These are phyloP conservation scores for Diaporthe caulivora DNA, from an alignment of 2,329 filamentous ascomycete genomes.

Conservation along the genomic window DNA sequence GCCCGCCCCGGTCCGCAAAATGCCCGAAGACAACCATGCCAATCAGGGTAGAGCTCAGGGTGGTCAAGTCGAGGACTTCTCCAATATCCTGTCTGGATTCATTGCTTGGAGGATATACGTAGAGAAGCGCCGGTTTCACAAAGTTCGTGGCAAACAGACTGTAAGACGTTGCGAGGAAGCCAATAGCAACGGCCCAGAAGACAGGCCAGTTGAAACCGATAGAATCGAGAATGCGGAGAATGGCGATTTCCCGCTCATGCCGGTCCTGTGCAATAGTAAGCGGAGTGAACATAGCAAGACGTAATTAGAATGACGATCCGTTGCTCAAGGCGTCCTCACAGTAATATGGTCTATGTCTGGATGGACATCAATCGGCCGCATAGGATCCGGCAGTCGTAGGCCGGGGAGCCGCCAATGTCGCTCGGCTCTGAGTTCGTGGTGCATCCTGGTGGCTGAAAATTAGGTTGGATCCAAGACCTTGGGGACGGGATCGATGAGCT, in stretches of 20 bases:
- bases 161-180: conserved; percentile 48
- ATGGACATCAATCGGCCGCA: conserved; percentile 17
- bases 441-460: not conserved
- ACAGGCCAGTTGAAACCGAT: conserved; percentile 46
- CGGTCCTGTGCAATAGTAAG: conserved; percentile 5
- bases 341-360: conserved; percentile 15
- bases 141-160: conserved; percentile 47
- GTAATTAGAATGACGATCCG: not conserved
- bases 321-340: not conserved
- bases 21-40: conserved; percentile 38
- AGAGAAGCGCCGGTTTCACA: conserved; percentile 45
- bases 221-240: conserved; percentile 36
- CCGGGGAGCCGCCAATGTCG: conserved; percentile 5
- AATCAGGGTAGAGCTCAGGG: conserved; percentile 29
- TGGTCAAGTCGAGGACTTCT: conserved; percentile 37
- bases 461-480: not conserved
- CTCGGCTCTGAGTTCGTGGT: not conserved
- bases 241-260: conserved; percentile 34
- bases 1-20: conserved; percentile 39
- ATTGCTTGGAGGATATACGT: conserved; percentile 42
- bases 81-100: conserved; percentile 3
- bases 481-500: not conserved
- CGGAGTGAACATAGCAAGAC: no score
- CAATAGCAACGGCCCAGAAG: conserved; percentile 45
- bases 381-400: conserved; percentile 21